Percentiles rank a stretch among this genome's conserved stretches.
Conservation (phyloP, 495 filamentous ascomycete genomes). For the Hypoxylon intermedium region DNA sequence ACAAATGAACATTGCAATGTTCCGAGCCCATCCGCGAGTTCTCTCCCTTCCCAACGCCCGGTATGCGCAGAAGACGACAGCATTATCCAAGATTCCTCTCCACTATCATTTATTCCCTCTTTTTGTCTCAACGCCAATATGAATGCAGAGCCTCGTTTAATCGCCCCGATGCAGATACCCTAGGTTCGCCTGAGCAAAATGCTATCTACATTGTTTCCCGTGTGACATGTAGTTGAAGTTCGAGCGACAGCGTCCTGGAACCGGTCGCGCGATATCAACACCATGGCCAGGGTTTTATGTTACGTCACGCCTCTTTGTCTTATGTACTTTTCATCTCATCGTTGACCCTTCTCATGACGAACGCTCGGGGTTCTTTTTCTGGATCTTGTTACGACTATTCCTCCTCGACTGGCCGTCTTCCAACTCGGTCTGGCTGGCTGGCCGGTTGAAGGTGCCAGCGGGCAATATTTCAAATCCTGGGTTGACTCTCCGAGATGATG, state of each 20-base stretch:
- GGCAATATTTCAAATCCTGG: slow-evolving; percentile 67
- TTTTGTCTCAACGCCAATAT: slow-evolving; percentile 24
- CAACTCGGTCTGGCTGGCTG: slow-evolving; percentile 21
- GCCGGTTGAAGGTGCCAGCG: slow-evolving; percentile 58
- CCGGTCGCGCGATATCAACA: slow-evolving; percentile 8
- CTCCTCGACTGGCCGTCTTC: slow-evolving; percentile 23
- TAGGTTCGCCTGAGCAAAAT: slow-evolving; percentile 33
- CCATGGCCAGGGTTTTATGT: slow-evolving; percentile 15
- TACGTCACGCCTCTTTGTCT: slow-evolving; percentile 7
- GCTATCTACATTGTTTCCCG: slow-evolving; percentile 28
- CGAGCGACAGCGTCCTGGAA: slow-evolving; percentile 7
- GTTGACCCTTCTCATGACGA: slow-evolving; percentile 9
- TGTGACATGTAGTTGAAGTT: slow-evolving; percentile 9
- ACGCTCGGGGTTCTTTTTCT: slow-evolving; percentile 30
- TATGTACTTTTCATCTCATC: slow-evolving; percentile 26
- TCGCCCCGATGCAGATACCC: slow-evolving; percentile 18
- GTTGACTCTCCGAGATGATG: slow-evolving; percentile 61
- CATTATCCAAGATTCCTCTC: slow-evolving; percentile 21
- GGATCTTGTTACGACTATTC: slow-evolving; percentile 22
- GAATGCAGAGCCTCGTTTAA: slow-evolving; percentile 15
- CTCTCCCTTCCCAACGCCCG: slow-evolving; percentile 1
- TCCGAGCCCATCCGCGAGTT: background rate
- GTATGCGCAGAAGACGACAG: slow-evolving; percentile 25
- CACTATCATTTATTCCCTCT: background rate
- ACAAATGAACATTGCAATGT: slow-evolving; percentile 7